Conservation (phyloP, 352 stramenopile species). For the Blastocystis hominis region DNA sequence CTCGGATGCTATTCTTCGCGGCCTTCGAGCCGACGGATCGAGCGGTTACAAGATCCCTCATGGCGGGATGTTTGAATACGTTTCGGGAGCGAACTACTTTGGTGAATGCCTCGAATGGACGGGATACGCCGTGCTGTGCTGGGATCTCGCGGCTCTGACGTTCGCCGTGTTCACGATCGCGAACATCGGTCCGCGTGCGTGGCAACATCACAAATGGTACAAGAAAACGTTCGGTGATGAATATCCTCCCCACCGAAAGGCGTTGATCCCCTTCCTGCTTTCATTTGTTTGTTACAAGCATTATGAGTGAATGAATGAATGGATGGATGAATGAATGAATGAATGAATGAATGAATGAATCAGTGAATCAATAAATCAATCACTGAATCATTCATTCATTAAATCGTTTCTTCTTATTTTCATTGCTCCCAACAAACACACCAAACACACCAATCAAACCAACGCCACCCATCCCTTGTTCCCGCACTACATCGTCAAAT, state of each 20-base stretch:
- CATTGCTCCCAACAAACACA: too few species aligned
- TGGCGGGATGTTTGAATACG: constrained; percentile 66
- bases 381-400: too few species aligned
- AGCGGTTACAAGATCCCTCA: constrained; percentile 67
- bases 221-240: constrained; percentile 66
- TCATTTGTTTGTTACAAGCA: constrained; percentile 61
- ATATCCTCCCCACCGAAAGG: constrained; percentile 66
- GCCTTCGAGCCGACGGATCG: constrained; percentile 61
- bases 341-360: too few species aligned
- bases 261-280: constrained; percentile 68
- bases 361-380: too few species aligned
- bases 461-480: too few species aligned
- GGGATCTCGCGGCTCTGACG: constrained; percentile 54
- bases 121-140: constrained; percentile 66
- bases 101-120: constrained; percentile 74
- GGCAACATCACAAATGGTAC: constrained; percentile 71
- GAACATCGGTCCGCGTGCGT: constrained; percentile 68
- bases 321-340: too few species aligned
- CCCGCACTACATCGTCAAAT: constrained; percentile 38
- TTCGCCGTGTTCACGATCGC: constrained; percentile 67
- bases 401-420: too few species aligned
- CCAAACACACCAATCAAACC: too few species aligned
- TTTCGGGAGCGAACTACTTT: constrained; percentile 70
- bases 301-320: neutral
- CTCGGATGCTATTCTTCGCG: constrained; percentile 67